Evolutionary conservation across 495 filamentous ascomycete species (phyloP).

Genomic region (Xylona heveae): DNA sequence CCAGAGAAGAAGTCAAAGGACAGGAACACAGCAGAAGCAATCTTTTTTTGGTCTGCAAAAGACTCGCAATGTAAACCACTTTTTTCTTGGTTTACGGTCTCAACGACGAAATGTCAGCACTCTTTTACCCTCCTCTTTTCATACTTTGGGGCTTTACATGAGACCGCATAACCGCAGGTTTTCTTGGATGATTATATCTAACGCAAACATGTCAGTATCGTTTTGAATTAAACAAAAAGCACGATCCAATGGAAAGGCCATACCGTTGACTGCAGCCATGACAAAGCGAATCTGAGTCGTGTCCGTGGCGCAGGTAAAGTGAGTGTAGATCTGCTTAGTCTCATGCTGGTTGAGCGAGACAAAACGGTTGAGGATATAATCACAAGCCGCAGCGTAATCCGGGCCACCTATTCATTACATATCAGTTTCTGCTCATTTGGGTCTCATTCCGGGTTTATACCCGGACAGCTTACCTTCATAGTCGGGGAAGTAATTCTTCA

Average conservation of each 20-base stretch:
- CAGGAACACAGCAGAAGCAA: too few species aligned
- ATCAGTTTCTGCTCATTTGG: conserved; percentile 8
- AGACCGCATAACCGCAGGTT: conserved; percentile 95
- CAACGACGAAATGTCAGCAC: too few species aligned
- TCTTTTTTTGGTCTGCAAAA: too few species aligned
- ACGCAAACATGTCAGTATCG: conserved; percentile 6
- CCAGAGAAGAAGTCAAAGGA: too few species aligned
- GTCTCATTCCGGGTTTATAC: too few species aligned
- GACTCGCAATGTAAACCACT: too few species aligned
- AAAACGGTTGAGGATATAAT: conserved; percentile 94
- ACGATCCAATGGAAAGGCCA: conserved; percentile 13
- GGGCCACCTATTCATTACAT: conserved; percentile 40
- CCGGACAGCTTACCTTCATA: conserved; percentile 52
- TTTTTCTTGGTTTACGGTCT: too few species aligned
- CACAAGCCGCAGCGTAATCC: conserved; percentile 81
- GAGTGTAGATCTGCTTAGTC: conserved; percentile 98
- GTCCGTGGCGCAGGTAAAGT: conserved; percentile 97
- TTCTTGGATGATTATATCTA: conserved; percentile 99
- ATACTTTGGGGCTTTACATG: too few species aligned
- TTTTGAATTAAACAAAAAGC: background rate
- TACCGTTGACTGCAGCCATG: conserved; percentile 99
- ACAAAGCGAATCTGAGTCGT: conserved; percentile 98
- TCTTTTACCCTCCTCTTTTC: too few species aligned
- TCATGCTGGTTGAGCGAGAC: conserved; percentile 95
- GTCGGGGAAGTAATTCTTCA: conserved; percentile 99